Conservation (phyloP, 1,284 basidiomycete species). For the Naganishia cerealis region DNA sequence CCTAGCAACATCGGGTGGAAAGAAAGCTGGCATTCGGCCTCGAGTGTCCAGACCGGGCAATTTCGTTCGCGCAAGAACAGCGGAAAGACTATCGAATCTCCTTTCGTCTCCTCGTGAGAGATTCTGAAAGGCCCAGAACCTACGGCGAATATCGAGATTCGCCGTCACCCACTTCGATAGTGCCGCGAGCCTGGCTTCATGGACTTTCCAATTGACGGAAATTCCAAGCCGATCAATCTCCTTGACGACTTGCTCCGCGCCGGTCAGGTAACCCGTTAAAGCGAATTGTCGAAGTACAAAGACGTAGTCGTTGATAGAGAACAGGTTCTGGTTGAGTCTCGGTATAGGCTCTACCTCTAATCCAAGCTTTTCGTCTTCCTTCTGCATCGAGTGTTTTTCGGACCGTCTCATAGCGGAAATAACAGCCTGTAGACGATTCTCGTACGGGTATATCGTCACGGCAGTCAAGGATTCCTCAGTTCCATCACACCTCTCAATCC, state of each 20-base stretch:
- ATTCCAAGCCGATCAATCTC: conserved; percentile 28
- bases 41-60: conserved; percentile 14
- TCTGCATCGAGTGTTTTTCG: not conserved
- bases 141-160: conserved; percentile 17
- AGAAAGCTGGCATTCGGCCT: conserved; percentile 21
- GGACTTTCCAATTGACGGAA: conserved; percentile 12
- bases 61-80: conserved; percentile 1
- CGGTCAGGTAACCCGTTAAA: conserved; percentile 25
- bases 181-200: conserved; percentile 26
- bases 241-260: conserved; percentile 32
- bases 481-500: conserved; percentile 7
- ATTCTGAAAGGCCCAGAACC: conserved; percentile 20
- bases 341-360: not conserved
- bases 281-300: conserved; percentile 31
- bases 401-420: conserved; percentile 23
- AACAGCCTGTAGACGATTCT: conserved; percentile 29
- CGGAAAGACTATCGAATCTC: conserved; percentile 1
- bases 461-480: conserved; percentile 7
- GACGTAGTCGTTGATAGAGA: conserved; percentile 28
- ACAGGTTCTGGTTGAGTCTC: conserved; percentile 12
- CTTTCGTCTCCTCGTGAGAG: conserved; percentile 9
- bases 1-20: conserved; percentile 29
- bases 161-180: conserved; percentile 28
- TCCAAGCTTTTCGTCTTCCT: conserved; percentile 7
- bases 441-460: conserved; percentile 28